phyloP scores from a whole-genome alignment of 2,329 filamentous ascomycete species.

The Ophiostoma tasmaniense region DNA sequence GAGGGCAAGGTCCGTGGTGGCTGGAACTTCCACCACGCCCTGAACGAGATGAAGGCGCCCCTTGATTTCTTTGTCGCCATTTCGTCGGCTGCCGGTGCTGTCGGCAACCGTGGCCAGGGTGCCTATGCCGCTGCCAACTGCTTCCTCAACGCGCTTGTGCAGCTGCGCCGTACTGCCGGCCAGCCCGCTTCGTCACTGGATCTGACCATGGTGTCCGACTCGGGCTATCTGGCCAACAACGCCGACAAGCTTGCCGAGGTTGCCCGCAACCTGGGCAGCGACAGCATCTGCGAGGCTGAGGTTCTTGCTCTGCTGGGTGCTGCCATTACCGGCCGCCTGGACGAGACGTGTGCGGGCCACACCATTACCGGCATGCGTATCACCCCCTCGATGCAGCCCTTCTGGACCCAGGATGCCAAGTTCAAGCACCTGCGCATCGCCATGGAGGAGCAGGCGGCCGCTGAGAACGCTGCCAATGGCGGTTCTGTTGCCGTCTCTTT shows the following conservation, averaged over 20 bases:
- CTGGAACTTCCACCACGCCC: conserved; percentile 26
- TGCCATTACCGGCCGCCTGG: conserved; percentile 21
- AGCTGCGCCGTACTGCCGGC: conserved; percentile 29
- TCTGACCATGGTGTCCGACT: conserved; percentile 26
- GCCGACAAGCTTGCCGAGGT: conserved; percentile 13
- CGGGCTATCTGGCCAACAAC: conserved; percentile 18
- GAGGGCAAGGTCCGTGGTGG: conserved; percentile 28
- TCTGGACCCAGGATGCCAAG: conserved; percentile 12
- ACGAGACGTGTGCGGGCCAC: conserved; percentile 3
- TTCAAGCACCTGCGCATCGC: conserved; percentile 12
- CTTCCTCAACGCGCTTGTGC: conserved; percentile 34
- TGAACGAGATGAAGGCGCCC: conserved; percentile 13
- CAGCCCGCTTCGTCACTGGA: conserved; percentile 34
- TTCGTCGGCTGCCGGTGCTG: conserved; percentile 25
- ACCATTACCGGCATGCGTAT: conserved; percentile 13
- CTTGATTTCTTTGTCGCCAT: conserved; percentile 28
- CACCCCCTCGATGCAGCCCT: conserved; percentile 6
- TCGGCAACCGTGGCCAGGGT: conserved; percentile 31
- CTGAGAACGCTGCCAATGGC: neutral
- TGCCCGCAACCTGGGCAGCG: conserved; percentile 13
- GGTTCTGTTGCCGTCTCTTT: neutral
- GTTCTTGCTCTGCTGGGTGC: conserved; percentile 15
- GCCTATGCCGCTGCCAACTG: conserved; percentile 36
- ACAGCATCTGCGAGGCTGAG: conserved; percentile 14
- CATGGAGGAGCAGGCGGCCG: neutral